A percentile compares a stretch with the other conserved stretches of the same genome.
These are phyloP conservation scores for Rutstroemia sydowiana DNA, from an alignment of 2,329 filamentous ascomycete species.

Conservation along the genomic window DNA sequence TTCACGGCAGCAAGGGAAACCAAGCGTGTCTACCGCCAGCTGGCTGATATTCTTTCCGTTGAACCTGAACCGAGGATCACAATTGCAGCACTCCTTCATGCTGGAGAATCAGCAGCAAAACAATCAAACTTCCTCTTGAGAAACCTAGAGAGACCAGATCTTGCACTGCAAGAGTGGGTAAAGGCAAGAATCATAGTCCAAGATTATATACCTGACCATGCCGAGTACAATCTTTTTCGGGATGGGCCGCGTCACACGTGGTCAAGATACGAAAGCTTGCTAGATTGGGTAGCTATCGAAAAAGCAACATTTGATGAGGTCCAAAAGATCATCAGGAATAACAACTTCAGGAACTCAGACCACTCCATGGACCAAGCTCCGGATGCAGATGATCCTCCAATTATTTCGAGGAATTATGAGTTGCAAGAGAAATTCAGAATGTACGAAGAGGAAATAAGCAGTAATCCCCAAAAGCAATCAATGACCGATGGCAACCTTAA, in stretches of 20 bases:
- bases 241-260: background rate
- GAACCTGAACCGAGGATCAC: background rate
- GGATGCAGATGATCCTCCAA: no score
- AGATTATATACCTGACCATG: background rate
- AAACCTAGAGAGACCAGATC: slow-evolving; percentile 1
- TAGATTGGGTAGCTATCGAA: background rate
- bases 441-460: no score
- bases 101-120: background rate
- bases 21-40: background rate
- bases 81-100: background rate
- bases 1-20: background rate
- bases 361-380: background rate
- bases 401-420: no score
- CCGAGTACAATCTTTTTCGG: background rate
- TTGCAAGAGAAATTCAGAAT: no score
- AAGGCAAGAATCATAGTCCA: background rate
- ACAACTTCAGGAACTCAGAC: background rate
- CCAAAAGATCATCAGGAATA: background rate
- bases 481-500: no score
- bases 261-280: background rate
- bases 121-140: background rate
- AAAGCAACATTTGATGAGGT: background rate
- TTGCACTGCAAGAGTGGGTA: slow-evolving; percentile 2
- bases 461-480: no score
- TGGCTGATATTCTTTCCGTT: background rate